Base-by-base conservation (phyloP, 1,284 basidiomycete genomes). In the Psilocybe mexicana region DNA sequence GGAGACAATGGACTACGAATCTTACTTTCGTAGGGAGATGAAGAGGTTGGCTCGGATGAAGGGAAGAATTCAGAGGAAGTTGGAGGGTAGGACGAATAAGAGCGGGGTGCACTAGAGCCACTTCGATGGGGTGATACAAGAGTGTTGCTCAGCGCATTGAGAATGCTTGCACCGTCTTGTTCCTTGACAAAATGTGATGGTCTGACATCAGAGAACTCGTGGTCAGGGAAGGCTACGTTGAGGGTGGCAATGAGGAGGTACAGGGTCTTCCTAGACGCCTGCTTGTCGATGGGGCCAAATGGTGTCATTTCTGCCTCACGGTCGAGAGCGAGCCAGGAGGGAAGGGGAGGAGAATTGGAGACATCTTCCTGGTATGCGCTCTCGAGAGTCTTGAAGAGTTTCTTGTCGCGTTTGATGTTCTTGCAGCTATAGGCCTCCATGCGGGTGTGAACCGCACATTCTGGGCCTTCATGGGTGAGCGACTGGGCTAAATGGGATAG, bases 391-490 rank as follows among this genome's bases (percentile, higher is more conserved):
- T 93, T 95, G 82, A 95, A 96, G 72, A 98, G 88, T 71, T 93
- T 94, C 84, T 96, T 95, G 82, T 99, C 97, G 70, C 93, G 92
- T 65, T 93, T 93, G 74, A 98, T 91, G 69, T 95, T 92, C 83
- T 99, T 99, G 85, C 94, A 96, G 66, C 92, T 94, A 79, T 98
- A 99, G 0, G 94, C 95, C 75, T 99, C 96, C 72, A 99, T 88
- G 65, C 95, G 87, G 40, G 94, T 96, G 72, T 93, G 88, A 18
- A 98, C 93, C 28, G 88, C 86, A 73, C 93, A 94, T 75, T 97
- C 95, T 50, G 92, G 87, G 4, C 93, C 90, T 62, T 93, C 87
- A 72, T 92, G 87, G 8, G 86, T 91, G 47, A 96, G 86, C n/a
- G 90, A 86, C 65, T 88, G 84, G 0, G 93, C 90, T 57, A 96